These are phyloP conservation scores for Eucalyptus viminalis DNA, from an alignment of 345 rosid genomes.

Conservation along the genomic window DNA sequence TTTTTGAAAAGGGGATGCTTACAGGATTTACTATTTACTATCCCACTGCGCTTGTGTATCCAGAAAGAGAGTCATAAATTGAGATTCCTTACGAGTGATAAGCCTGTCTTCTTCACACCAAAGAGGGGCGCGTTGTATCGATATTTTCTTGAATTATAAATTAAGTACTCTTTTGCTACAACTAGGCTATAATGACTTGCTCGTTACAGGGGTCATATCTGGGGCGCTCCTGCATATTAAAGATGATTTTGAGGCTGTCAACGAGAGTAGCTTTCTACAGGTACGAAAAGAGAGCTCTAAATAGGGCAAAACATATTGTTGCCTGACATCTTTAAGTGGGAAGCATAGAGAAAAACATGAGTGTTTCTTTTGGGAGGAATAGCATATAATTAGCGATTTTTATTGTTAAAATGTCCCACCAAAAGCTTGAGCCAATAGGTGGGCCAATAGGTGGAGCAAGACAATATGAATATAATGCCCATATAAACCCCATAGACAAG, in stretches of 20 bases:
- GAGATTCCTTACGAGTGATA: neutral
- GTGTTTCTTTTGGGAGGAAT: neutral
- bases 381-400: neutral
- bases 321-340: neutral
- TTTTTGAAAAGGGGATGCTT: neutral
- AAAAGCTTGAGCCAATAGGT: neutral
- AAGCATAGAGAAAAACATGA: neutral
- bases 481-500: neutral
- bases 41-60: neutral
- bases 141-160: neutral
- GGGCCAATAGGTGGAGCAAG: neutral
- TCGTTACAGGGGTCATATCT: conserved; percentile 72
- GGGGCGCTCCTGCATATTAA: conserved; percentile 93
- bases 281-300: conserved; percentile 8
- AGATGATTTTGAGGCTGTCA: conserved; percentile 81
- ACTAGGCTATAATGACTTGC: neutral
- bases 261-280: conserved; percentile 84
- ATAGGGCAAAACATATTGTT: neutral
- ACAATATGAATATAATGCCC: neutral
- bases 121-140: neutral
- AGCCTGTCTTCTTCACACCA: neutral
- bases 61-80: neutral
- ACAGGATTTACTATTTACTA: neutral
- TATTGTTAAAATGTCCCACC: neutral
- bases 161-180: neutral